Evolutionary conservation across 441 rosid species (phyloP).

Genomic region (Brassica balearica): DNA sequence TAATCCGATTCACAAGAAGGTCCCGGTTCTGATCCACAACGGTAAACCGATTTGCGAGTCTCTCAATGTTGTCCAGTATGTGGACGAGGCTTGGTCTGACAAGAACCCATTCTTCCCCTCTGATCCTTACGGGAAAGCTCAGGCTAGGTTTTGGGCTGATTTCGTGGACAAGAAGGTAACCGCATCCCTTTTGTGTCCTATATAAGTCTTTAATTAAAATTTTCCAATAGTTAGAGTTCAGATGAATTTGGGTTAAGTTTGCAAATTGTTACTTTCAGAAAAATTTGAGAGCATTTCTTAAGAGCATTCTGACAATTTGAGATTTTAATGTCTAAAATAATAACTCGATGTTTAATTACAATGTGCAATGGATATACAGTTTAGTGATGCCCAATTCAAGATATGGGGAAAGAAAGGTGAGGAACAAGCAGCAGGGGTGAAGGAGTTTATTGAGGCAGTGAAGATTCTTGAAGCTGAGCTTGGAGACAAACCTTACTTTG

Average conservation of each 20-base stretch:
- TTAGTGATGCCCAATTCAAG: constrained; percentile 30
- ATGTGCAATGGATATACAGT: constrained; percentile 17
- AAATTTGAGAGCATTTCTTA: too few relatives aligned
- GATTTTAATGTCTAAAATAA: background rate
- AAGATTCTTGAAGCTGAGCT: constrained; percentile 46
- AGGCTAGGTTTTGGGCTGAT: constrained; percentile 52
- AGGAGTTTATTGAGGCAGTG: constrained; percentile 34
- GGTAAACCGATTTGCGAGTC: constrained; percentile 53
- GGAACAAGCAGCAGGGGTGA: constrained; percentile 40
- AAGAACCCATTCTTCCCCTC: constrained; percentile 49
- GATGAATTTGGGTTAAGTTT: background rate
- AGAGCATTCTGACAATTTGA: background rate
- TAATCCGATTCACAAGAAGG: constrained; percentile 53
- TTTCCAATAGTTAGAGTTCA: background rate
- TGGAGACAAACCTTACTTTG: constrained; percentile 48
- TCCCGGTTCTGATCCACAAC: constrained; percentile 51
- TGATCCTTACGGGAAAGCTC: constrained; percentile 49
- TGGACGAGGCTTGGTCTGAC: constrained; percentile 51
- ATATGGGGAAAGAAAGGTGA: constrained; percentile 44
- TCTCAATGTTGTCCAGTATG: constrained; percentile 42
- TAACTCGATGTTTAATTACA: background rate
- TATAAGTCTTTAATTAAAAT: background rate
- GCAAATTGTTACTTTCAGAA: background rate
- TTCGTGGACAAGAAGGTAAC: constrained; percentile 53
- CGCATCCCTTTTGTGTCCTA: background rate